phyloP scores from a whole-genome alignment of 371 early-diverging fungal species.

The Mortierella sp. region DNA sequence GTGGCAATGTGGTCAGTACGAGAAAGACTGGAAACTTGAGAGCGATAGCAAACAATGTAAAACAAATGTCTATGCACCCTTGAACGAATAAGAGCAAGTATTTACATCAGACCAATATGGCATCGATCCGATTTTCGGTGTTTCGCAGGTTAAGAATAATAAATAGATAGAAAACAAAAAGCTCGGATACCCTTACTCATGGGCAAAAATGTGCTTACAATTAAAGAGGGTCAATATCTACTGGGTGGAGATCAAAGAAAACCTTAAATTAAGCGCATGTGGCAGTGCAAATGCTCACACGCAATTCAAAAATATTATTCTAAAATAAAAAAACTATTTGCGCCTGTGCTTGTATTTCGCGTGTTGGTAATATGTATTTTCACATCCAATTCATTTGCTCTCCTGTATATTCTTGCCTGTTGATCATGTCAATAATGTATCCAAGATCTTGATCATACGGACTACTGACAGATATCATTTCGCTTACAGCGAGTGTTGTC shows the following conservation, averaged over 20 bases:
- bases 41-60: not conserved
- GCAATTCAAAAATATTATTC: not conserved
- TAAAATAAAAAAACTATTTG: not conserved
- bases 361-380: too few species aligned
- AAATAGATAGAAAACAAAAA: constrained; percentile 1
- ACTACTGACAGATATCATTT: too few species aligned
- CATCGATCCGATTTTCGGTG: constrained; percentile 11
- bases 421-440: too few species aligned
- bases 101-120: constrained; percentile 15
- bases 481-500: too few species aligned
- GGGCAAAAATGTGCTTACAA: constrained; percentile 1
- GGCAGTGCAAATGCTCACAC: constrained; percentile 26
- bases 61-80: not conserved
- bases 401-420: too few species aligned
- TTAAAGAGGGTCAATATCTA: constrained; percentile 4
- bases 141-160: not conserved
- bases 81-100: not conserved
- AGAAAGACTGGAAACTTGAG: not conserved
- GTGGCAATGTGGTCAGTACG: not conserved
- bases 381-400: too few species aligned
- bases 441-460: too few species aligned
- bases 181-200: not conserved
- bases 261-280: constrained; percentile 20
- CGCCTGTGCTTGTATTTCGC: constrained; percentile 13
- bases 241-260: constrained; percentile 6